A percentile compares a stretch with the other conserved stretches of the same genome.
Evolutionary conservation across 1,284 basidiomycete species (phyloP).

Genomic region (Cryptococcus jaspeensis): DNA sequence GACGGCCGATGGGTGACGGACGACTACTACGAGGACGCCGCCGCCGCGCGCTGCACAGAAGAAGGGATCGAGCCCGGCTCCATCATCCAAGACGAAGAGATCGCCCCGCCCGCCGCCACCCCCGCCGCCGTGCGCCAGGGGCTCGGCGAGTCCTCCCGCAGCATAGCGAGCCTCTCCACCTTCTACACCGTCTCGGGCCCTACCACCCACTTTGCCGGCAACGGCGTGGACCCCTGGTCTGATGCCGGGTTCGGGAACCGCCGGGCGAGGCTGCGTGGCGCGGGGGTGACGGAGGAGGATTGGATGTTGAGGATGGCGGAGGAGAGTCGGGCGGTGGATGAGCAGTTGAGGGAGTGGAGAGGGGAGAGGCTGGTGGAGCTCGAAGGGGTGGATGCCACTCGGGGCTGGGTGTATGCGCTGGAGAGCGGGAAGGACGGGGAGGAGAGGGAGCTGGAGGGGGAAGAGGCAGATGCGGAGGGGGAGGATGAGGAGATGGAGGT

Average conservation of each 20-base stretch:
- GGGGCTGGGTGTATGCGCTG: slow-evolving; percentile 35
- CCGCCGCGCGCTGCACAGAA: slow-evolving; percentile 66
- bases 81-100: slow-evolving; percentile 71
- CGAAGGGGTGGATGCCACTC: slow-evolving; percentile 31
- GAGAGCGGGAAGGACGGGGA: slow-evolving; percentile 13
- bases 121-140: slow-evolving; percentile 33
- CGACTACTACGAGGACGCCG: slow-evolving; percentile 90
- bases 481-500: slow-evolving; percentile 1
- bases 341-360: slow-evolving; percentile 64
- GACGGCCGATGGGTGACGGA: slow-evolving; percentile 88
- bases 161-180: slow-evolving; percentile 43
- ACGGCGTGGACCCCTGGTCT: slow-evolving; percentile 77
- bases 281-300: slow-evolving; percentile 77
- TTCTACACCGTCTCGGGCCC: slow-evolving; percentile 80
- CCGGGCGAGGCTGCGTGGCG: slow-evolving; percentile 51
- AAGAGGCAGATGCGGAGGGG: slow-evolving; percentile 41
- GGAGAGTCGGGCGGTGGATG: slow-evolving; percentile 62
- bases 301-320: slow-evolving; percentile 81
- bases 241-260: slow-evolving; percentile 73
- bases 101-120: slow-evolving; percentile 29
- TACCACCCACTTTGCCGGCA: slow-evolving; percentile 79
- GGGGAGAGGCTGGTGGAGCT: slow-evolving; percentile 59
- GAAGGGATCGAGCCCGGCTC: slow-evolving; percentile 73
- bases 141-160: slow-evolving; percentile 42
- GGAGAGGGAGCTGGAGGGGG: slow-evolving; percentile 4